Evolutionary conservation across 495 filamentous ascomycete species (phyloP).

Genomic region (Echria macrotheca): DNA sequence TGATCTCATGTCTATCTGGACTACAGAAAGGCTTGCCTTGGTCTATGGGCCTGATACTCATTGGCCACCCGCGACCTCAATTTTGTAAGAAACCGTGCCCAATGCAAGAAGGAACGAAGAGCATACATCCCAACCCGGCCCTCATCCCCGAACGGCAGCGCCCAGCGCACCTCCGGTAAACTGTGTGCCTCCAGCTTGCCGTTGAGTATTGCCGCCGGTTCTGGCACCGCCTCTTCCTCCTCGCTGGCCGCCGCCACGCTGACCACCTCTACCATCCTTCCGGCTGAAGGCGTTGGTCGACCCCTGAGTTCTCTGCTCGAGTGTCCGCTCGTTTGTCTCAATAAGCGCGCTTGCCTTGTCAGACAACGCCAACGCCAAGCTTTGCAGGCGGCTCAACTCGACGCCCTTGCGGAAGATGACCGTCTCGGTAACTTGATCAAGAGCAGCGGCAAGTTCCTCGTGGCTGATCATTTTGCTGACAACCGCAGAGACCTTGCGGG

Average conservation of each 20-base stretch:
- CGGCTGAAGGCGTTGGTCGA: conserved; percentile 92
- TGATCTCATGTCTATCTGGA: too few species aligned
- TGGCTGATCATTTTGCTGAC: conserved; percentile 99
- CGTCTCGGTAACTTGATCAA: conserved; percentile 95
- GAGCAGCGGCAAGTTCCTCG: conserved; percentile 90
- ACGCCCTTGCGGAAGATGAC: conserved; percentile 99
- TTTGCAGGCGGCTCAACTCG: conserved; percentile 92
- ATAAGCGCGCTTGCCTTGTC: conserved; percentile 96
- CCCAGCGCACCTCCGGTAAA: conserved; percentile 55
- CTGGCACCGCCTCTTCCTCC: conserved; percentile 63
- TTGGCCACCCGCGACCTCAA: conserved; percentile 16
- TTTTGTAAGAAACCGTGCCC: conserved; percentile 29
- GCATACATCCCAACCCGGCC: conserved; percentile 14
- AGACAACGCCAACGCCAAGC: conserved; percentile 83
- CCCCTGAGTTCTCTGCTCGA: conserved; percentile 94
- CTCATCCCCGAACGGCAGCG: conserved; percentile 50
- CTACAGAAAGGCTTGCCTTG: too few species aligned
- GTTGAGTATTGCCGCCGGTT: conserved; percentile 45
- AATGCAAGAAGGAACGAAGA: conserved; percentile 30
- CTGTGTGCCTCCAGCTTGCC: conserved; percentile 53
- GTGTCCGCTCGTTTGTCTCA: conserved; percentile 92
- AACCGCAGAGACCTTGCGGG: conserved; percentile 86
- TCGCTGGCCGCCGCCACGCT: conserved; percentile 60
- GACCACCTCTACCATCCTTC: conserved; percentile 71
- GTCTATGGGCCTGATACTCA: conserved; percentile 22